phyloP scores from a whole-genome alignment of 1,284 basidiomycete genomes.

The Irpex sp. region DNA sequence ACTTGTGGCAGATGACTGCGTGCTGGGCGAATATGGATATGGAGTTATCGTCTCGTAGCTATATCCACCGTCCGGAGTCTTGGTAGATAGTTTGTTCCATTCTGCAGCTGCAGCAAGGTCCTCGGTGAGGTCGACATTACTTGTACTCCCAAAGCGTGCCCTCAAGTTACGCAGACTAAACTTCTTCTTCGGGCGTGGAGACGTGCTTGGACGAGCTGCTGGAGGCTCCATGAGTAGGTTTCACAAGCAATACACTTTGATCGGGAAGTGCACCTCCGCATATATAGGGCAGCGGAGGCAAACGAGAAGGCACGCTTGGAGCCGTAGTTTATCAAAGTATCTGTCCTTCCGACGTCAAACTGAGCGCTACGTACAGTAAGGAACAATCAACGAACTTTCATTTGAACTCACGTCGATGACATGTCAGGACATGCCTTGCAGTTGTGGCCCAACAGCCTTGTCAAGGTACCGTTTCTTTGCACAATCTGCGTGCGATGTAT shows the following conservation, averaged over 20 bases:
- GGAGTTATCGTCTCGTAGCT: not conserved
- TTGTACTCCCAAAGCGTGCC: conserved; percentile 2
- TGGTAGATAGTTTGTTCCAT: not conserved
- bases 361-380: not conserved
- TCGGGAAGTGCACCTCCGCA: not conserved
- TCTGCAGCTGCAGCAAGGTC: not conserved
- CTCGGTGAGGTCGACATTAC: not conserved
- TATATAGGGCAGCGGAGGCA: not conserved
- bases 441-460: too few relatives aligned
- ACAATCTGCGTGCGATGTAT: too few relatives aligned
- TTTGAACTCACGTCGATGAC: too few relatives aligned
- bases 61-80: not conserved
- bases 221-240: not conserved
- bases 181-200: conserved; percentile 6
- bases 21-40: not conserved
- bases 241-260: not conserved
- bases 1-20: not conserved
- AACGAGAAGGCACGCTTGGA: not conserved
- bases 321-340: not conserved
- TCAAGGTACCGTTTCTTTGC: too few relatives aligned
- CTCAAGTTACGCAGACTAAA: conserved; percentile 8
- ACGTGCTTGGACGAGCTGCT: not conserved
- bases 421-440: too few relatives aligned
- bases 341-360: not conserved
- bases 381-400: not conserved